Base-by-base conservation (phyloP, 106 monocot species). In the Platanthera guangdongensis region DNA sequence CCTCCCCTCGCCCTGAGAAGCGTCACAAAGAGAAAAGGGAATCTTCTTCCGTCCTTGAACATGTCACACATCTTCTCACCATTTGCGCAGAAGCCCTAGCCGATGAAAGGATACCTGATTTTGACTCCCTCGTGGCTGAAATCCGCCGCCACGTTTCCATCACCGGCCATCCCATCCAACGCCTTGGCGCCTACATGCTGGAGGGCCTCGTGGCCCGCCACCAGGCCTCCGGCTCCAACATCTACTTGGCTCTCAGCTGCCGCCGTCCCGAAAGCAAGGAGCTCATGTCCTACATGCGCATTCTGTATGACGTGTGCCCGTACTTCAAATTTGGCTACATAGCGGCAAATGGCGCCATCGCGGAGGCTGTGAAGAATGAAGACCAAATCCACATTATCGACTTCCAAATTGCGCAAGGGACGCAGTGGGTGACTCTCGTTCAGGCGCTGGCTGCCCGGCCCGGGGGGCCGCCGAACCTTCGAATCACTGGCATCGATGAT, bases 321-420 rank as follows among this genome's bases (percentile, higher is more conserved):
- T 95, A 92, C 78, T 86, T 95, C 79, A 95, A 95, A 76, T 95
- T 95, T 19, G 92, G 92, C 0, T 92, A 95, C 79, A 95, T 95
- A 92, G 95, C 95, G 0, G 95, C 92, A 54, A 95, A 95, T 68
- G 95, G 95, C 18, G 95, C 95, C 15, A 95, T 95, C 39, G 95
- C 95, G 4, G 95, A 95, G 78, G 89, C 95, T 10, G 25, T 95
- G 8, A 83, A 83, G 77, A 81, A 75, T 18, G 92, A 95, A 73
- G 87, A 95, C 52, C 82, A 68, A 54, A 85, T 92, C 72, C 95
- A 95, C 83, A 91, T 95, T n/a, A 82, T 95, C 57, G 94, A 95
- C 75, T 95, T 95, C 62, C 89, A 91, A 75, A 91, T 95, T 46
- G 85, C 89, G 14, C 91, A 92, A 67, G 95, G 95, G 12, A 89